Base-by-base conservation (phyloP, 768 basidiomycete genomes). In the Lactarius indigo region DNA sequence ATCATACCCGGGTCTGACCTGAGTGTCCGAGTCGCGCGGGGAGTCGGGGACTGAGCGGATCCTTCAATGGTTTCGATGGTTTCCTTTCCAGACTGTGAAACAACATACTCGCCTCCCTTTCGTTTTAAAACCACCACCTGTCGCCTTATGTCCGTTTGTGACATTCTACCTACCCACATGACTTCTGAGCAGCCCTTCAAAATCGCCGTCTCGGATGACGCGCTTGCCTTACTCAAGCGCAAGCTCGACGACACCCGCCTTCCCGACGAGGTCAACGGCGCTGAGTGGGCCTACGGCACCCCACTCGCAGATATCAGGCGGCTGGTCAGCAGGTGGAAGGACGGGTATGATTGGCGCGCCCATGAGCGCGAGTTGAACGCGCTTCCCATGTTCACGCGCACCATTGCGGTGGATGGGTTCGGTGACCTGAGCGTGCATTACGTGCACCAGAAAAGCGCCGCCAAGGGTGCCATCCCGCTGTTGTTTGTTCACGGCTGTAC, bases 401-500 rank as follows among this genome's bases (percentile, higher is more conserved):
- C 39, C 15, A 39, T 39, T 15, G 39, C 39, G 39, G 39, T 39
- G 15, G 39, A 39, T 5, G 39, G 39, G 4, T 39, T 39, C 15
- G 39, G 15, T 15, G 39, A 39, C 5, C 39, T 39, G 39, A 17
- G 12, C 39, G 2, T 39, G 39, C 39, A 39, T 15, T 39, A 37
- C 13, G 35, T 37, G 35, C 35, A 37, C 35, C 10, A 37, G 35
- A 12, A 39, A 71, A 85, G 84, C 66, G 63, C 41, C 10, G 58
- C 63, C 31, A 64, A 65, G 31, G 42, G 73, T 20, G 35, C 35
- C 13, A 82, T 87, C 37, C 84, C 86, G 2, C 69, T 87, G 33
- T 73, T 86, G 37, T 86, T 82, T 59, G 80, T 85, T 33, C 85
- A 87, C 64, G 86, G 86, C 57, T 87, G 85, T 78, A 62, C 28